Evolutionary conservation across 2,329 filamentous ascomycete species (phyloP).

Genomic region (Talaromyces amestolkiae): DNA sequence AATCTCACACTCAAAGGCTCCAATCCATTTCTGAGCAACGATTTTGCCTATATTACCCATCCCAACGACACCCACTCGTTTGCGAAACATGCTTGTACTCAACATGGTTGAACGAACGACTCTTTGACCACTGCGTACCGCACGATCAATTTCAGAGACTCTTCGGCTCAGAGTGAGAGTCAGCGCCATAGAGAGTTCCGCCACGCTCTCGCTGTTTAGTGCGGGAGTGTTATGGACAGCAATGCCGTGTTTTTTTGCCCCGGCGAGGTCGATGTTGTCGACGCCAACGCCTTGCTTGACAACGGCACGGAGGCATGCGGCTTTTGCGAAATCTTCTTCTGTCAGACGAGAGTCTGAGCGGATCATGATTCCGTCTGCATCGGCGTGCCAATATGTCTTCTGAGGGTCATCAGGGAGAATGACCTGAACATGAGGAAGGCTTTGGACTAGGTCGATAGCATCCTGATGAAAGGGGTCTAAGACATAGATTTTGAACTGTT

Average conservation of each 20-base stretch:
- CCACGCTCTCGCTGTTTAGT: constrained; percentile 35
- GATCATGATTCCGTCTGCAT: constrained; percentile 27
- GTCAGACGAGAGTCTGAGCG: constrained; percentile 26
- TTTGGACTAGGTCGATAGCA: constrained; percentile 22
- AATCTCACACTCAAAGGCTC: constrained; percentile 30
- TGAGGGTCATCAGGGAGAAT: constrained; percentile 24
- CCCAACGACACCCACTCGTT: constrained; percentile 39
- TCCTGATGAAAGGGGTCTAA: constrained; percentile 31
- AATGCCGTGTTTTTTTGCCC: constrained; percentile 24
- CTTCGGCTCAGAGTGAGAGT: constrained; percentile 32
- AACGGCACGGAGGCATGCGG: constrained; percentile 28
- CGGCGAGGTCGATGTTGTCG: constrained; percentile 32
- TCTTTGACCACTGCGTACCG: constrained; percentile 25
- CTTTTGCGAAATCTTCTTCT: constrained; percentile 24
- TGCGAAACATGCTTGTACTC: constrained; percentile 31
- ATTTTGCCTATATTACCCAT: constrained; percentile 39
- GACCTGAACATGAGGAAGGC: constrained; percentile 18
- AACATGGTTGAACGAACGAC: constrained; percentile 28
- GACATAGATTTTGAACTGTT: constrained; percentile 6
- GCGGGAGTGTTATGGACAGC: constrained; percentile 28
- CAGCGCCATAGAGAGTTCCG: constrained; percentile 34
- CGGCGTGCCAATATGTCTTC: constrained; percentile 21
- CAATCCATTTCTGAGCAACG: constrained; percentile 37
- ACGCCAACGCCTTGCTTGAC: constrained; percentile 33
- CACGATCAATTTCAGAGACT: constrained; percentile 30